Evolutionary conservation across 2,329 filamentous ascomycete genomes (phyloP).

Genomic region (Ceratocystis cacaofunesta): DNA sequence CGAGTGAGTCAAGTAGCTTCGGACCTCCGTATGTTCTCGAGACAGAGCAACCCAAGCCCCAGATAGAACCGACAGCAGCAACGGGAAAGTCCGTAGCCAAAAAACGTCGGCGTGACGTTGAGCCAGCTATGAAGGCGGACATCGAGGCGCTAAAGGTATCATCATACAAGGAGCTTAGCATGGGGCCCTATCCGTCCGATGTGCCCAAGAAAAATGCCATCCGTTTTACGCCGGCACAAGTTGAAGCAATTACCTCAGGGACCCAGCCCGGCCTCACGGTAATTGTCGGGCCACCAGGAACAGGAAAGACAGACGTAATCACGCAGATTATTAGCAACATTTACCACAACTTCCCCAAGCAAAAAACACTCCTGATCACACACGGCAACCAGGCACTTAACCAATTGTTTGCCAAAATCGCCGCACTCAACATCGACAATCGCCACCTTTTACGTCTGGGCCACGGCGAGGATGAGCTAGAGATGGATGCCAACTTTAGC

Average conservation of each 20-base stretch:
- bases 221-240: conserved; percentile 79
- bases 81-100: conserved; percentile 51
- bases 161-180: conserved; percentile 78
- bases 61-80: conserved; percentile 29
- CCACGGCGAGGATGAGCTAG: conserved; percentile 87
- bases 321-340: conserved; percentile 98
- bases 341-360: conserved; percentile 91
- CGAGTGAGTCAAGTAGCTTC: conserved; percentile 57
- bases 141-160: conserved; percentile 64
- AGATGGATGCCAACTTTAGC: conserved; percentile 74
- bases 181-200: conserved; percentile 78
- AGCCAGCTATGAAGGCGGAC: conserved; percentile 46
- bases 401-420: conserved; percentile 94
- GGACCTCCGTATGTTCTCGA: conserved; percentile 79
- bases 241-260: conserved; percentile 85
- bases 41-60: conserved; percentile 34
- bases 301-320: conserved; percentile 96
- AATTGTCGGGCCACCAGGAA: conserved; percentile 87
- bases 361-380: conserved; percentile 81
- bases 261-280: conserved; percentile 88
- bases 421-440: conserved; percentile 89
- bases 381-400: conserved; percentile 98
- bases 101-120: conserved; percentile 70
- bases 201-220: conserved; percentile 66
- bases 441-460: conserved; percentile 83